Evolutionary conservation across 2,329 filamentous ascomycete genomes (phyloP), one percentile per base, ranked within the genome.

Genomic region (Fusarium camptoceras): DNA sequence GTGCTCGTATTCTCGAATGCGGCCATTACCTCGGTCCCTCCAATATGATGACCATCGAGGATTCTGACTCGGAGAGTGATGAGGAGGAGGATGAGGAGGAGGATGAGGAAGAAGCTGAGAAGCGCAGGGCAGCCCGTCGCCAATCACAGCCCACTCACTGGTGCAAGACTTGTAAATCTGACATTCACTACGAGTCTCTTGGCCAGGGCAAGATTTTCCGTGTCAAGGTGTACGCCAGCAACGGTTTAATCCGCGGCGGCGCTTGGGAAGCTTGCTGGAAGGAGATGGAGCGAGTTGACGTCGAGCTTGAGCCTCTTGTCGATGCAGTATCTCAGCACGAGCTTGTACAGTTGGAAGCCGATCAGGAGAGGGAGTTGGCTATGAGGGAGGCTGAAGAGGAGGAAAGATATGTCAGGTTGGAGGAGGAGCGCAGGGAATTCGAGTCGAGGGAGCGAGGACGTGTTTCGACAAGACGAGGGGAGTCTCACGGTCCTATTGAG

Each of bases 271-370:
- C 94, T 4, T 95, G 93, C 62, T 99, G 95, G 95, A 92, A 89
- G 73, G 95, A 98, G 80, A 99, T 99, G 96, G 96, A 99, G 81
- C 88, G 95, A n/a, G 93, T 98, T 1, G 96, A 99, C 76, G 93
- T 97, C 3, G 95, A 98, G 79, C 88, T 99, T 55, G 89, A 92
- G 74, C 92, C 96, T 6, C 87, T 91, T 75, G 86, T 94, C 14
- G 87, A 89, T 20, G 78, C 87, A 0, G 80, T 83, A 2, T 76
- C 91, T 15, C 85, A 89, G 56, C 85, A 86, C 20, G 88, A 89
- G 70, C 81, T 94, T 22, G 87, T 89, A 62, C 82, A 81, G n/a
- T 79, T 90, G 11, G 83, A 82, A 39, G 79, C 81, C 10, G 79
- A 82, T 37, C 81, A 83, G 59, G 81, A 87, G 77, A 81, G 77